Evolutionary conservation across 345 rosid species (phyloP), one percentile per base, ranked within the genome.

Genomic region (Lumnitzera littorea): DNA sequence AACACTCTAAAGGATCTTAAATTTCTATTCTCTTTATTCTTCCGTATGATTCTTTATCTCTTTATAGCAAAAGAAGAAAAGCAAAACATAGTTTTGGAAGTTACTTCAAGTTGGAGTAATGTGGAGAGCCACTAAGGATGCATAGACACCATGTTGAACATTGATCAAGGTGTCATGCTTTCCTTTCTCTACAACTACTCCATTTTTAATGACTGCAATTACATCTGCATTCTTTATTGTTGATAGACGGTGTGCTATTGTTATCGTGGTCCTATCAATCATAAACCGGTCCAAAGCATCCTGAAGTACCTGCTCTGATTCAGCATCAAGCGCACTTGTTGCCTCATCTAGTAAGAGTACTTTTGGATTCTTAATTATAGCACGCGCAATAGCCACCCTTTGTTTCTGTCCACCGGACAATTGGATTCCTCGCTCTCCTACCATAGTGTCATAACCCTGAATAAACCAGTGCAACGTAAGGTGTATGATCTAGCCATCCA

Each of bases 191-290:
- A 65, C 83, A 16, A 81, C 69, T 3, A 62, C 75, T n/a, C 81
- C 81, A 62, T 75, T 78, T 60, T 73, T 78, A 20, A 81, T 77
- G 54, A 73, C 83, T 1, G 79, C 86, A 12, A 78, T 76, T 2
- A 78, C 56, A 61, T 81, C 86, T 7, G 83, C 86, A 54, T 81
- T 78, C 70, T 64, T 78, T n/a, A 81, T 65, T 0, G 86, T 78
- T 0, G 83, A 78, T 1, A 27, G 31, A 27, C 31, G 31, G 2
- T 27, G 31, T 27, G 31, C 31, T 27, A 27, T 2, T 27, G 1
- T 2, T 1, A 27, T 27, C 31, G 31, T 27, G 31, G 31, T 27
- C 31, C 31, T 27, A 2, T 27, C 31, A 27, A 27, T 27, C 31
- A 27, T 27, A 27, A 27, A 0, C 1, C 31, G 31, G 31, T 27